phyloP scores from a whole-genome alignment of 2,329 filamentous ascomycete genomes.

The Xylariaceae sp. region DNA sequence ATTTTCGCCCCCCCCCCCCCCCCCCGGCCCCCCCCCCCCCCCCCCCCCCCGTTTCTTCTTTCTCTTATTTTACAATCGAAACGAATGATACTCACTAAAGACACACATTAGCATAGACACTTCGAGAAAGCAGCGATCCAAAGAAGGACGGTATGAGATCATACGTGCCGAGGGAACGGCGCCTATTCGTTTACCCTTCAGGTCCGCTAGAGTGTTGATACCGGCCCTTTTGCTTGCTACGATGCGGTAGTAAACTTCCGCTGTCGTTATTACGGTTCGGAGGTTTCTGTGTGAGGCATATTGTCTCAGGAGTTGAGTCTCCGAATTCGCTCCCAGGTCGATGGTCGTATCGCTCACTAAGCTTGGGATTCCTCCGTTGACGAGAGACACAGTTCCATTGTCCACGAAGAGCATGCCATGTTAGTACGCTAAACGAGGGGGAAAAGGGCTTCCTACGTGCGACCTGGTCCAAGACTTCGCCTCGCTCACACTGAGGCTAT shows the following conservation, averaged over 20 bases:
- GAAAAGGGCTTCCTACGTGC: too few species aligned
- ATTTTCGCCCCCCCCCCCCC: too few species aligned
- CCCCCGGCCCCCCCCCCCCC: too few species aligned
- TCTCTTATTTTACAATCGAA: too few species aligned
- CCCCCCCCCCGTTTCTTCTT: too few species aligned
- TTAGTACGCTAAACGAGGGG: too few species aligned
- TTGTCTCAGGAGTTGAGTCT: conserved; percentile 33
- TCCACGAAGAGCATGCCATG: not conserved
- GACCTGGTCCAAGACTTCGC: too few species aligned
- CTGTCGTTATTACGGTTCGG: conserved; percentile 31
- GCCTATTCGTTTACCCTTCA: conserved; percentile 32
- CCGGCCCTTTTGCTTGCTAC: conserved; percentile 27
- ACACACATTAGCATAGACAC: too few species aligned
- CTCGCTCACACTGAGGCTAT: too few species aligned
- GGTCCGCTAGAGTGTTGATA: conserved; percentile 24
- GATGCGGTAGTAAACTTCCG: conserved; percentile 32
- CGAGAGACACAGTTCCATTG: conserved; percentile 18
- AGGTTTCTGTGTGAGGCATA: conserved; percentile 29
- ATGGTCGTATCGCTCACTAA: conserved; percentile 23
- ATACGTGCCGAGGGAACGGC: conserved; percentile 19
- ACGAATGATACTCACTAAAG: too few species aligned
- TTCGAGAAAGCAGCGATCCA: too few species aligned
- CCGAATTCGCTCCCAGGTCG: conserved; percentile 33
- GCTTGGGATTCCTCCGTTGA: conserved; percentile 31
- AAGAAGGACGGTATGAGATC: too few species aligned